These are phyloP conservation scores for Blastobotrys aristatus DNA, from an alignment of 1,139 yeast genomes.

Conservation along the genomic window DNA sequence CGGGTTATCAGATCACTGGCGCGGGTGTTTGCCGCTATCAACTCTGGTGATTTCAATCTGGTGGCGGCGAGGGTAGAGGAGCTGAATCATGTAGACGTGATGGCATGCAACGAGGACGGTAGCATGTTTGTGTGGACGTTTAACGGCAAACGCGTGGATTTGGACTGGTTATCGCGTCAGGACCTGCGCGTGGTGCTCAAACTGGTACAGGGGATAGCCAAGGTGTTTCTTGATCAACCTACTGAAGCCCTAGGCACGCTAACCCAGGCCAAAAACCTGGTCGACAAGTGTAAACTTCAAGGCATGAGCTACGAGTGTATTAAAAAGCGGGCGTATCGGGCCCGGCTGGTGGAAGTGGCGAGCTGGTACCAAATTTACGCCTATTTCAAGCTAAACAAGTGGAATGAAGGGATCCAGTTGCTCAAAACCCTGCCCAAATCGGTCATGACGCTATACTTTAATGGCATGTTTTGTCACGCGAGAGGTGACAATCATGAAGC, in stretches of 20 bases:
- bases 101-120: slow-evolving; percentile 1
- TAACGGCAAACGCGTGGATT: slow-evolving; percentile 1
- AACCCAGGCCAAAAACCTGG: neutral
- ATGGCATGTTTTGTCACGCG: slow-evolving; percentile 7
- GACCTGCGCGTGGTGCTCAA: neutral
- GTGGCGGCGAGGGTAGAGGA: neutral
- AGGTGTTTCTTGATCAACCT: neutral
- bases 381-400: slow-evolving; percentile 1
- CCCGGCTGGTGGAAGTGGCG: neutral
- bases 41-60: neutral
- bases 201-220: neutral
- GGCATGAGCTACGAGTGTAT: neutral
- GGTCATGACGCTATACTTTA: neutral
- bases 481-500: slow-evolving; percentile 5
- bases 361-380: neutral
- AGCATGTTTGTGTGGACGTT: slow-evolving; percentile 8
- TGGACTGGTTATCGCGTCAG: slow-evolving; percentile 5
- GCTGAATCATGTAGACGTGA: neutral
- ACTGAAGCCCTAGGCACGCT: neutral
- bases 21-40: neutral
- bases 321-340: neutral
- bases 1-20: neutral
- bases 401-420: neutral
- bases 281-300: neutral
- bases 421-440: neutral